phyloP scores from a whole-genome alignment of 306 rosid genomes.

The Castanea mollissima region DNA sequence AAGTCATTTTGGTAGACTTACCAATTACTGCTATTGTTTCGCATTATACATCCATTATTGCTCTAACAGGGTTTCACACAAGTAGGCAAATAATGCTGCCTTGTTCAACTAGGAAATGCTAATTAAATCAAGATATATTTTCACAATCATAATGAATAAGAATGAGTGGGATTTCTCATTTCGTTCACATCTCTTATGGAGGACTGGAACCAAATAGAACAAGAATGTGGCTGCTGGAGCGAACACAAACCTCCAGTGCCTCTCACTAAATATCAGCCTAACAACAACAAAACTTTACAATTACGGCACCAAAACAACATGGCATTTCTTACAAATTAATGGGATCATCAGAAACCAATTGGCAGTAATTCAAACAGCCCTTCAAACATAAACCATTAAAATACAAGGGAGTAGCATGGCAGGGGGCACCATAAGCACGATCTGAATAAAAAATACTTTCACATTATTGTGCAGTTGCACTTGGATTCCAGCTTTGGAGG shows the following conservation, averaged over 20 bases:
- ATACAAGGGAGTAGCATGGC: constrained; percentile 24
- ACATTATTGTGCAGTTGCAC: constrained; percentile 97
- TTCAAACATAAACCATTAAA: constrained; percentile 29
- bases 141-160: constrained; percentile 12
- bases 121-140: neutral
- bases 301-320: constrained; percentile 55
- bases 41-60: no score
- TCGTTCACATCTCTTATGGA: constrained; percentile 40
- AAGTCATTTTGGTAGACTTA: no score
- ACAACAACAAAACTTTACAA: constrained; percentile 58
- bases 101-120: neutral
- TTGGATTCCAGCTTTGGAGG: constrained; percentile 77
- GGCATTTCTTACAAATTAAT: constrained; percentile 61
- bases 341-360: constrained; percentile 46
- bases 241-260: constrained; percentile 48
- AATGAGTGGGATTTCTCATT: constrained; percentile 34
- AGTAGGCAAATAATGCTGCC: neutral
- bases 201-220: constrained; percentile 44
- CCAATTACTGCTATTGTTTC: no score
- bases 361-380: constrained; percentile 48
- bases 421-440: constrained; percentile 16
- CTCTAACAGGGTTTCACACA: no score
- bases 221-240: constrained; percentile 52
- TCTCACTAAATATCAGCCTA: constrained; percentile 41
- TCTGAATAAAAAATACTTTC: constrained; percentile 35